These are phyloP conservation scores for Cladophialophora carrionii DNA, from an alignment of 2,329 filamentous ascomycete species.

Conservation along the genomic window DNA sequence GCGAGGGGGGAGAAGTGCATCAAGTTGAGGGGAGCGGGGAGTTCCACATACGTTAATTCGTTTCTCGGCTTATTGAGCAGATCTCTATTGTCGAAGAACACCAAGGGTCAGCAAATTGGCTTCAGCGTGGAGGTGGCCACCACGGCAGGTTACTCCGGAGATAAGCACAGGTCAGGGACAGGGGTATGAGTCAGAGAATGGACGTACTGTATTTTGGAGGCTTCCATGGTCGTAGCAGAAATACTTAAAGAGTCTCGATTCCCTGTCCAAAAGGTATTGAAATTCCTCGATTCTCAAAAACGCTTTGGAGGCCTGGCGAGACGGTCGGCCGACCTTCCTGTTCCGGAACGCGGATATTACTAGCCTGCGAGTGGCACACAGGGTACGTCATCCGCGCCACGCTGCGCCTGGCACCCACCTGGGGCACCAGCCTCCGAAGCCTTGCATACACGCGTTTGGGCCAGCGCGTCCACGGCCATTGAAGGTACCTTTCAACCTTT, in stretches of 20 bases:
- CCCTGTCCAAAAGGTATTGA: constrained; percentile 28
- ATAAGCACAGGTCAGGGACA: constrained; percentile 25
- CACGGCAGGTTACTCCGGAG: constrained; percentile 19
- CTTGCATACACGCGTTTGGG: constrained; percentile 15
- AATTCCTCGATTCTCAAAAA: constrained; percentile 14
- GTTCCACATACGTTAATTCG: constrained; percentile 78
- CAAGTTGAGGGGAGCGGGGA: constrained; percentile 31
- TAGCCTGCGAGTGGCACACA: neutral
- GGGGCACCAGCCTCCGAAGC: constrained; percentile 7
- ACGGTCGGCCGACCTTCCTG: neutral
- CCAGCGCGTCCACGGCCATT: neutral
- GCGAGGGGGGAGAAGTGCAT: constrained; percentile 12
- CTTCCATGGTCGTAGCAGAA: constrained; percentile 57
- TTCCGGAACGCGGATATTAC: neutral
- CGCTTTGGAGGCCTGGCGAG: neutral
- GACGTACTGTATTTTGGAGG: constrained; percentile 69
- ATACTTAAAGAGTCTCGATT: constrained; percentile 36
- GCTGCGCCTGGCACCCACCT: neutral
- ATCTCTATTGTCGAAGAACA: constrained; percentile 62
- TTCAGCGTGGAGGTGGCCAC: constrained; percentile 15
- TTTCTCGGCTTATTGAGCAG: constrained; percentile 84
- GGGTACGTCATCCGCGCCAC: constrained; percentile 3
- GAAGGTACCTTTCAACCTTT: constrained; percentile 3
- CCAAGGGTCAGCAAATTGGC: constrained; percentile 24
- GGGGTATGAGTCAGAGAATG: constrained; percentile 35